These are phyloP conservation scores for Neopestalotiopsis rosae DNA, from an alignment of 2,329 filamentous ascomycete species.

Conservation along the genomic window DNA sequence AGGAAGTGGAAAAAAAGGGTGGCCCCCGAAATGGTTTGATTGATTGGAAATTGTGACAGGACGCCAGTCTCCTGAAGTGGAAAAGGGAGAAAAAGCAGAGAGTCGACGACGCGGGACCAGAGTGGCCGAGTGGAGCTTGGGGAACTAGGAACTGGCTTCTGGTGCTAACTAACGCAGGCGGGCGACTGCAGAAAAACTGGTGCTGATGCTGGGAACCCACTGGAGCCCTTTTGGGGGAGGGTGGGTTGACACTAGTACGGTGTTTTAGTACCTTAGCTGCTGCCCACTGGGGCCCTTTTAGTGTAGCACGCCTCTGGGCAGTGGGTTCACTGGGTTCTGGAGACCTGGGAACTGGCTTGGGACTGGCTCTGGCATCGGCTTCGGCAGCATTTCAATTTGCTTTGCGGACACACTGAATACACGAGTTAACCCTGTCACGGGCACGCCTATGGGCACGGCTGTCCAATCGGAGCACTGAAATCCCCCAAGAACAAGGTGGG, in stretches of 20 bases:
- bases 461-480: background rate
- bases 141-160: constrained; percentile 1
- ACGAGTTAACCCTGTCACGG: background rate
- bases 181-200: background rate
- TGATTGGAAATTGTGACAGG: constrained; percentile 34
- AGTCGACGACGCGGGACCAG: constrained; percentile 6
- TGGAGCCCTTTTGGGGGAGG: constrained; percentile 1
- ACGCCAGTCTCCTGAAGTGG: constrained; percentile 22
- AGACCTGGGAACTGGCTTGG: background rate
- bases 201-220: background rate
- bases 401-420: background rate
- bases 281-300: background rate
- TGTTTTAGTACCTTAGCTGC: background rate
- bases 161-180: constrained; percentile 2
- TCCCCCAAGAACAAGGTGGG: background rate
- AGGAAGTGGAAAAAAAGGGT: constrained; percentile 37
- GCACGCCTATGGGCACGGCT: background rate
- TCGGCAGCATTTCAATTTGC: background rate
- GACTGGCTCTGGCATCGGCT: background rate
- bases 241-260: background rate
- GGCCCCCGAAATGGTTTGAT: constrained; percentile 20
- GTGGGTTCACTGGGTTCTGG: background rate
- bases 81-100: constrained; percentile 14
- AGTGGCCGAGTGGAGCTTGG: constrained; percentile 1
- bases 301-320: background rate